Base-by-base conservation (phyloP, 169 alveolate genomes). In the Eimeria sp. region DNA sequence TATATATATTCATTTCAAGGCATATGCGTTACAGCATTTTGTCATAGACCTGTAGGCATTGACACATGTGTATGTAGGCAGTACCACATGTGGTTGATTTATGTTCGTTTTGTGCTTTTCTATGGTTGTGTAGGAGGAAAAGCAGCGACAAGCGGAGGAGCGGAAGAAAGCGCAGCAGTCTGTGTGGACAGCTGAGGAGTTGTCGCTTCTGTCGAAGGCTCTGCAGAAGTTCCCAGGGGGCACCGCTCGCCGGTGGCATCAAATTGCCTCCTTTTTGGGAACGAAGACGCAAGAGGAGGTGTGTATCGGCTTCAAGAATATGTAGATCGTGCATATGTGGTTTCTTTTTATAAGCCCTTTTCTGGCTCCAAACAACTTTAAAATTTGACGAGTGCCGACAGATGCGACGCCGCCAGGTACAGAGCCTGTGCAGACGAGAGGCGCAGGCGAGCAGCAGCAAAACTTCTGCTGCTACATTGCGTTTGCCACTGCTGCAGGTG, bases 181-280 rank as follows among this genome's bases (percentile, higher is more conserved):
- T 40, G 82, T 86, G 3, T 98, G 99, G 99, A 97, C 99, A 4
- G 96, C 94, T 49, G 98, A 98, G 61, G 99, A 98, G 93, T 95
- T 98, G 96, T 96, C 98, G 54, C 72, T 96, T 22, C 97, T 98
- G 40, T 97, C 98, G 87, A 98, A 98, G 92, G 99, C 98, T 18
- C 96, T 98, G 73, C 98, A 97, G 80, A 98, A 98, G 92, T 98
- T 86, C 89, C 99, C 99, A 3, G 99, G 98, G 5, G 99, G 99
- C 14, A 91, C 97, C 45, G 97, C 97, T 54, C 95, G 98, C 73
- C 96, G 99, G 84, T 98, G 99, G 99, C 97, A 98, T 89, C 94
- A 97, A 75, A 97, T 98, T 58, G 97, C 98, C 30, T 98, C 97
- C 40, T 94, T 94, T 27, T 95, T 98, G 14, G 98, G 98, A 63